Base-by-base conservation (phyloP, 1,284 basidiomycete species). In the Malassezia yamatoensis region DNA sequence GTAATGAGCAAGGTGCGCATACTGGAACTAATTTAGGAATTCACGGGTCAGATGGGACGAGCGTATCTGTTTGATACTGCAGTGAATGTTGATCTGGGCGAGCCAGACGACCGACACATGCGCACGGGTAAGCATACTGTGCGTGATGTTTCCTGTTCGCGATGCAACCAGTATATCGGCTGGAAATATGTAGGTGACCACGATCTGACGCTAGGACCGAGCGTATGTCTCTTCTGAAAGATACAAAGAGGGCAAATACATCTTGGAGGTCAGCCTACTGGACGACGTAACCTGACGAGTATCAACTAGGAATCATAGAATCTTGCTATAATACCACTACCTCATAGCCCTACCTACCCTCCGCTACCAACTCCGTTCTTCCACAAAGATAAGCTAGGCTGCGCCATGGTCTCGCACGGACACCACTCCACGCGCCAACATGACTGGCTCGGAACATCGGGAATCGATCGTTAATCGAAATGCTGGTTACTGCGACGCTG, bases 211-310 rank as follows among this genome's bases (percentile, higher is more conserved):
- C 12, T 70, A 94, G 91, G 91, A 94, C 76, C 82, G 83, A 54
- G 93, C 93, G 6, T 96, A 85, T 74, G 90, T 94, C 70, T 72
- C 80, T 8, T 81, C 83, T 12, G 91, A 98, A 80, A 90, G 88
- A 77, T 98, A 98, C 81, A 98, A 98, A 76, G 93, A 98, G 79
- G 90, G 90, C 75, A 91, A 91, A 79, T 96, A 83, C 76, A 96
- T 98, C 75, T 85, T 98, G 57, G 93, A 98, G 77, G 85, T 88
- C 70, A 60, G 62, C 41, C 54, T 64, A 15, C 66, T 63, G n/a
- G 53, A 53, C 39, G 66, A 68, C 18, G 65, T 67, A 7, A 54
- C 63, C 21, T 67, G 38, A 18, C 1, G 11, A 16, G 11, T 13
- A 12, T 20, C 13, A 44, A 4, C 9, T 4, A 16, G 42, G 20